Base-by-base conservation (phyloP, 2,329 filamentous ascomycete genomes). In the Raffaelea arxii region DNA sequence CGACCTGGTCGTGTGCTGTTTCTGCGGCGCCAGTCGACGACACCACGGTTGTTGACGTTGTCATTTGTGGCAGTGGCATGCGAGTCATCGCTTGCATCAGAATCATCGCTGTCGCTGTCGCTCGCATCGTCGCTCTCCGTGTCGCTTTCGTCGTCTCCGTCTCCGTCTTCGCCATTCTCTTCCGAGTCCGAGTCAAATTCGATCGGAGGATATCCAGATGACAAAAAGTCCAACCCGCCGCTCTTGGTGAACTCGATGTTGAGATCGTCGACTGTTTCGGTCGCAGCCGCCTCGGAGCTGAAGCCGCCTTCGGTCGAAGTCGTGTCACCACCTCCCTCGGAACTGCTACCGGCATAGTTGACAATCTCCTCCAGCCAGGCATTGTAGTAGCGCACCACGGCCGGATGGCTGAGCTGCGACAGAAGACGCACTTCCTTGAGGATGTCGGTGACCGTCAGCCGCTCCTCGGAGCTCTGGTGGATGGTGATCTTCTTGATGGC, bases 401-500 rank as follows among this genome's bases (percentile, higher is more conserved):
- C 74, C 4, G 90, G 90, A 62, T 97, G 91, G 57, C 94, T 96
- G 47, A 98, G 75, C 49, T 88, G 80, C n/a, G 91, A 94, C 16
- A 98, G 71, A 9, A 97, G 68, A 60, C 90, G 84, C 36, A 96
- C 91, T 62, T 92, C 86, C 46, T 86, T 88, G 23, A 91, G 62
- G 12, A 90, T 82, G 59, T 95, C 86, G 1, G 85, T 90, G 59
- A 95, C 85, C 0, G 86, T 90, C 35, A 97, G 70, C 48, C 85
- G 86, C 49, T 82, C 75, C 23, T 84, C 77, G 1, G 87, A 87
- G 44, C 83, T 82, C 55, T 92, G 86, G 1, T 81, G 86, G 51
- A 98, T 92, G 1, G 82, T 87, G 51, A 98, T 92, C 62, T 97
- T 96, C 63, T 98, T 98, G 60, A 98, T 86, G 18, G 92, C 92